Conservation (phyloP, 805 yeast species). For the Helenozyma baotianmanensis region DNA sequence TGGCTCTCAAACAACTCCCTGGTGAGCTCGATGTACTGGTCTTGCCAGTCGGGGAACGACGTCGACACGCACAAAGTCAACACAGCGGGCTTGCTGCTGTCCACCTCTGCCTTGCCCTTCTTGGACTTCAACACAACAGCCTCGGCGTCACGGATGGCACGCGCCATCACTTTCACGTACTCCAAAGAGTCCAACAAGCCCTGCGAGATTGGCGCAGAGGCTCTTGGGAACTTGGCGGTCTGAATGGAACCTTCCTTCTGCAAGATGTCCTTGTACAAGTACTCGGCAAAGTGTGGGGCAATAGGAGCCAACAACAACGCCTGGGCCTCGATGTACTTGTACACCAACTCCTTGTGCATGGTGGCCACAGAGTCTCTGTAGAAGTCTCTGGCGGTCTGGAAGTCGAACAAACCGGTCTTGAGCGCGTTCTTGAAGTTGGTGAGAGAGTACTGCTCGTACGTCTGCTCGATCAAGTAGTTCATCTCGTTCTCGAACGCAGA, state of each 20-base stretch:
- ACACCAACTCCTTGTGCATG: slow-evolving; percentile 81
- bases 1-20: slow-evolving; percentile 67
- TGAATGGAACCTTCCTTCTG: slow-evolving; percentile 65
- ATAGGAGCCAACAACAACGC: slow-evolving; percentile 81
- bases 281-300: slow-evolving; percentile 95
- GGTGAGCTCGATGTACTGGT: slow-evolving; percentile 59
- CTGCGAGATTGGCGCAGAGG: slow-evolving; percentile 60
- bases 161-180: slow-evolving; percentile 72
- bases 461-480: slow-evolving; percentile 72
- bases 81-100: slow-evolving; percentile 65
- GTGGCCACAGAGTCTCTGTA: slow-evolving; percentile 73
- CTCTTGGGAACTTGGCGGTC: slow-evolving; percentile 74
- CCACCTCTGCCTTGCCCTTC: slow-evolving; percentile 81
- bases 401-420: slow-evolving; percentile 87
- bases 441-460: slow-evolving; percentile 62
- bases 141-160: slow-evolving; percentile 91
- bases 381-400: slow-evolving; percentile 92
- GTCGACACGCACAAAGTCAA: slow-evolving; percentile 70
- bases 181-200: slow-evolving; percentile 63
- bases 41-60: slow-evolving; percentile 74
- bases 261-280: slow-evolving; percentile 78
- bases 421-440: slow-evolving; percentile 86
- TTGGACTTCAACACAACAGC: slow-evolving; percentile 73
- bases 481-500: slow-evolving; percentile 89
- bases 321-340: slow-evolving; percentile 82